phyloP scores from a whole-genome alignment of 2,329 filamentous ascomycete species.

The Cyanodermella asteris region DNA sequence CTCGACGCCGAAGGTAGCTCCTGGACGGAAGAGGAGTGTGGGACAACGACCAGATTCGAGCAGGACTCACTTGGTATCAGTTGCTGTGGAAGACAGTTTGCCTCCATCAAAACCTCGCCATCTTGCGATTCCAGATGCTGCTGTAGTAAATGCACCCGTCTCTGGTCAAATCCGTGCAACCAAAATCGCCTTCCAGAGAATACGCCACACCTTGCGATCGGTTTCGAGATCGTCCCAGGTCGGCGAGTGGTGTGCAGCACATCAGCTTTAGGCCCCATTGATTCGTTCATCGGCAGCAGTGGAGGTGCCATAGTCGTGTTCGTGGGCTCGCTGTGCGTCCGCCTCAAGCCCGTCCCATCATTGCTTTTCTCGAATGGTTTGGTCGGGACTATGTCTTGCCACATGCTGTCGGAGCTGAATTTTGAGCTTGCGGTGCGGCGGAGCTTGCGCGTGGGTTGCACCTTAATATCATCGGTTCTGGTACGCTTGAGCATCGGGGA shows the following conservation, averaged over 20 bases:
- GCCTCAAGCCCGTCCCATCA: too few species aligned
- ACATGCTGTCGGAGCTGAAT: slow-evolving; percentile 63
- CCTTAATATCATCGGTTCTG: slow-evolving; percentile 27
- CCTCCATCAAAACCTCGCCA: slow-evolving; percentile 11
- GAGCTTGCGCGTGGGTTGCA: slow-evolving; percentile 54
- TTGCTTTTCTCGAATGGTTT: too few species aligned
- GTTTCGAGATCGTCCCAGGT: neutral
- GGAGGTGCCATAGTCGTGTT: too few species aligned
- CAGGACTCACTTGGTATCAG: too few species aligned
- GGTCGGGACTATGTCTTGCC: slow-evolving; percentile 86
- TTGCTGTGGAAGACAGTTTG: too few species aligned
- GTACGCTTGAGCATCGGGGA: slow-evolving; percentile 35
- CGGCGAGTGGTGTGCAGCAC: too few species aligned
- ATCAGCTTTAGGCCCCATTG: too few species aligned
- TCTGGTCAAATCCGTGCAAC: slow-evolving; percentile 20
- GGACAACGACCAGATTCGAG: slow-evolving; percentile 25
- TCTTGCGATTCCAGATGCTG: slow-evolving; percentile 16
- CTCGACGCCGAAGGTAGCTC: slow-evolving; percentile 14
- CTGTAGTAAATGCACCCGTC: slow-evolving; percentile 17
- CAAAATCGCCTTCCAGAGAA: slow-evolving; percentile 21
- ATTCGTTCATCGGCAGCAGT: too few species aligned
- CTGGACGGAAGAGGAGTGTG: slow-evolving; percentile 18
- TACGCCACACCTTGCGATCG: slow-evolving; percentile 12
- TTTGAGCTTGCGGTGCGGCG: slow-evolving; percentile 73
- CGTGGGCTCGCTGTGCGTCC: too few species aligned